A percentile compares a stretch with the other conserved stretches of the same genome.
Conservation (phyloP, 495 filamentous ascomycete genomes). For the Sporormia fimetaria region DNA sequence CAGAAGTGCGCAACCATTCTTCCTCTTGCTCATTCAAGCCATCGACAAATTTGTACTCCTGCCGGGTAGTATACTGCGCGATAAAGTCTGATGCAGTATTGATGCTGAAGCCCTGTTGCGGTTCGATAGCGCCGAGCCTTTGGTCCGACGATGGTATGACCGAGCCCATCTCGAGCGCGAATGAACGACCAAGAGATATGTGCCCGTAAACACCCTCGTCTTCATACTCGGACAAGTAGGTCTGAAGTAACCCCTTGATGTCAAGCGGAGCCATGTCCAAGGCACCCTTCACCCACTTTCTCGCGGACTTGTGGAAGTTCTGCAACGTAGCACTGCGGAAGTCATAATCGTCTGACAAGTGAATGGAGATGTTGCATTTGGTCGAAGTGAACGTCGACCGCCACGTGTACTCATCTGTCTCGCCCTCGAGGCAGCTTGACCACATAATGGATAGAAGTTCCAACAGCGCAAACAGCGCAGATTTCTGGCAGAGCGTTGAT, state of each 20-base stretch:
- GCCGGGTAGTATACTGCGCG: constrained; percentile 91
- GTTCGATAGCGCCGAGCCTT: constrained; percentile 63
- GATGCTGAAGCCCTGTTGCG: constrained; percentile 54
- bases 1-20: constrained; percentile 50
- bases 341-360: constrained; percentile 79
- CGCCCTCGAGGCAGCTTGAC: constrained; percentile 83
- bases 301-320: constrained; percentile 65
- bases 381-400: constrained; percentile 64
- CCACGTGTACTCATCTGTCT: constrained; percentile 87
- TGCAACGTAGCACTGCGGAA: constrained; percentile 68
- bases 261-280: constrained; percentile 85
- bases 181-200: constrained; percentile 85
- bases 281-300: constrained; percentile 62
- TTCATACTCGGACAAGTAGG: constrained; percentile 87
- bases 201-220: constrained; percentile 80
- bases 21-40: constrained; percentile 49
- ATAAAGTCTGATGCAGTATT: constrained; percentile 93
- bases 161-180: constrained; percentile 85
- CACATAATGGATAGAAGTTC: constrained; percentile 90
- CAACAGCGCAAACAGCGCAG: constrained; percentile 80
- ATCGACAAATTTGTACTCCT: constrained; percentile 79
- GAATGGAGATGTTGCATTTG: constrained; percentile 64
- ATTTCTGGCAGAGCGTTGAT: constrained; percentile 78
- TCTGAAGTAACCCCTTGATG: constrained; percentile 78
- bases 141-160: constrained; percentile 81